phyloP scores from a whole-genome alignment of 345 rosid species.

The Camelina sativa region DNA sequence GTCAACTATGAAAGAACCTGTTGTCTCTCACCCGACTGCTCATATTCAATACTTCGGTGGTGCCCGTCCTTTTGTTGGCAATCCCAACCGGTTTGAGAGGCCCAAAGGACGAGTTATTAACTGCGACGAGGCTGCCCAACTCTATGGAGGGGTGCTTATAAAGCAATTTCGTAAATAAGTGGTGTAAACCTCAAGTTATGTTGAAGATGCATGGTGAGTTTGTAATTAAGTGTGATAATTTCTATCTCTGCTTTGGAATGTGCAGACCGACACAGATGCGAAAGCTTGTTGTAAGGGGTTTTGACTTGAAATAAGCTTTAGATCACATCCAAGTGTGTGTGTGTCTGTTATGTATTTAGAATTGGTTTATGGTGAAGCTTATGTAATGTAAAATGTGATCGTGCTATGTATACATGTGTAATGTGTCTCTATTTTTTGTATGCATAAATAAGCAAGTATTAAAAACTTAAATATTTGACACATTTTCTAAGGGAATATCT shows the following conservation, averaged over 20 bases:
- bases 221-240: constrained; percentile 26
- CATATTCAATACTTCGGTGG: constrained; percentile 27
- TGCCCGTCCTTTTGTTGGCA: constrained; percentile 21
- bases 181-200: constrained; percentile 20
- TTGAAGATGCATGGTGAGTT: constrained; percentile 19
- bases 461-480: background rate
- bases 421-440: constrained; percentile 7
- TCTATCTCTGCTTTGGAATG: constrained; percentile 8
- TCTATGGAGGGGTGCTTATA: constrained; percentile 43
- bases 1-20: constrained; percentile 16
- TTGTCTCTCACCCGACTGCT: constrained; percentile 25
- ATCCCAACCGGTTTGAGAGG: constrained; percentile 19
- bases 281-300: constrained; percentile 33
- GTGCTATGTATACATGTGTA: background rate
- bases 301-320: constrained; percentile 38
- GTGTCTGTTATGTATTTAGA: constrained; percentile 29
- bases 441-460: background rate
- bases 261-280: constrained; percentile 38
- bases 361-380: constrained; percentile 28
- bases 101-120: constrained; percentile 32
- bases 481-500: too few relatives aligned
- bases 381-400: constrained; percentile 29
- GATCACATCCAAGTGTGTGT: constrained; percentile 38
- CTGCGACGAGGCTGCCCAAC: constrained; percentile 41
- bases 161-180: constrained; percentile 35